Percentiles rank a stretch among this genome's conserved stretches.
Evolutionary conservation across 1,284 basidiomycete species (phyloP).

Genomic region (Cutaneotrichosporon spelunceum): DNA sequence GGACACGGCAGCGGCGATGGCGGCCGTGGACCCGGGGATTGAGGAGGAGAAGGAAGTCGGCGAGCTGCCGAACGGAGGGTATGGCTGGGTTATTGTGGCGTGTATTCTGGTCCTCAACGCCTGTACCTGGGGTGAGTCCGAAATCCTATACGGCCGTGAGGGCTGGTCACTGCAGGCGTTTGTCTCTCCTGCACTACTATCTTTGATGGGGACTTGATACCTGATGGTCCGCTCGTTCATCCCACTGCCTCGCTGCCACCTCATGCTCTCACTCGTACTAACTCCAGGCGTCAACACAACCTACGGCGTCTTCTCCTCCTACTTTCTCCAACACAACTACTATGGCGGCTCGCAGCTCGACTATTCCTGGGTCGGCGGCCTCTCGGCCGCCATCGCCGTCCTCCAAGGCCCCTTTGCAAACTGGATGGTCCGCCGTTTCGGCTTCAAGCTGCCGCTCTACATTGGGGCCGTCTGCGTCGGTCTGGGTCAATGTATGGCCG

Average conservation of each 20-base stretch:
- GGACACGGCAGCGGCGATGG: constrained; percentile 3
- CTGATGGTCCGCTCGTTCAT: no score
- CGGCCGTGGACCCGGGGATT: constrained; percentile 1
- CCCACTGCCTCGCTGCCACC: no score
- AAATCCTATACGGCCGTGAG: neutral
- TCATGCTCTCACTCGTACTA: neutral
- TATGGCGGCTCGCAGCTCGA: constrained; percentile 49
- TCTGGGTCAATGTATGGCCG: constrained; percentile 39
- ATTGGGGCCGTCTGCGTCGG: constrained; percentile 34
- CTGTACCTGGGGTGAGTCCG: constrained; percentile 39
- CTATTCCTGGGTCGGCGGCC: constrained; percentile 53
- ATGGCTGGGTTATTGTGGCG: constrained; percentile 52
- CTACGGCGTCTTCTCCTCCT: constrained; percentile 53
- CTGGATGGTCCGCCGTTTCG: constrained; percentile 37
- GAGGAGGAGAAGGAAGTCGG: constrained; percentile 4
- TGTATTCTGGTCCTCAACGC: constrained; percentile 44
- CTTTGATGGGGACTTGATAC: no score
- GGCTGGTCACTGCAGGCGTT: no score
- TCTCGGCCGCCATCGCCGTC: constrained; percentile 47
- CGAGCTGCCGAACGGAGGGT: constrained; percentile 36
- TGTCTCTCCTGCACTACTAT: no score
- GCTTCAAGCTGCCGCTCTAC: constrained; percentile 45
- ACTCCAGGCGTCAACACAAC: constrained; percentile 51
- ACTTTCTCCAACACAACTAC: constrained; percentile 51
- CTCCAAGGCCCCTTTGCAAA: constrained; percentile 50